These are phyloP conservation scores for Sinapis alba DNA, from an alignment of 441 rosid genomes.

Conservation along the genomic window DNA sequence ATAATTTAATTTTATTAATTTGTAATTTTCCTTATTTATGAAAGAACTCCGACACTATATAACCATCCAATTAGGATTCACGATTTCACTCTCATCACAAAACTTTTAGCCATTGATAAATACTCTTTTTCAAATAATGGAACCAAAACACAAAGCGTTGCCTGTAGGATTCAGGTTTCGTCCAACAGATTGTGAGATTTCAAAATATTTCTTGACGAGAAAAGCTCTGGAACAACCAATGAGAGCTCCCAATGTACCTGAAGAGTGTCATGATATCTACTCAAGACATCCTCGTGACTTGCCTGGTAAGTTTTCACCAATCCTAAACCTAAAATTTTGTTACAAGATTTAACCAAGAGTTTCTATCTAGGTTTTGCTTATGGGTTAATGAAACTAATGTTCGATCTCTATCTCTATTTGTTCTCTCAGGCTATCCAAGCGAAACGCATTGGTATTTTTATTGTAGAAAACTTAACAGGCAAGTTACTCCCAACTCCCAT, in stretches of 20 bases:
- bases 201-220: constrained; percentile 42
- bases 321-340: neutral
- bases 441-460: constrained; percentile 56
- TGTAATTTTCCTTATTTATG: neutral
- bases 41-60: neutral
- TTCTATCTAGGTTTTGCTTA: neutral
- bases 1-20: neutral
- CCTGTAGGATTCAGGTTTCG: constrained; percentile 39
- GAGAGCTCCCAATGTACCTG: constrained; percentile 42
- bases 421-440: constrained; percentile 31
- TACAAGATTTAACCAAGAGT: neutral
- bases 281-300: constrained; percentile 46
- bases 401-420: neutral
- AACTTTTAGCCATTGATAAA: neutral
- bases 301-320: constrained; percentile 40
- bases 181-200: constrained; percentile 55
- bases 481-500: constrained; percentile 27
- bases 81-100: neutral
- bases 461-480: constrained; percentile 9
- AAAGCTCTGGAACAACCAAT: constrained; percentile 40
- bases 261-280: constrained; percentile 46
- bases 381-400: neutral
- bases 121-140: constrained; percentile 9
- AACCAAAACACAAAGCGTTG: neutral
- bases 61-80: neutral